phyloP scores from a whole-genome alignment of 106 monocot genomes.

The Platanthera zijinensis region DNA sequence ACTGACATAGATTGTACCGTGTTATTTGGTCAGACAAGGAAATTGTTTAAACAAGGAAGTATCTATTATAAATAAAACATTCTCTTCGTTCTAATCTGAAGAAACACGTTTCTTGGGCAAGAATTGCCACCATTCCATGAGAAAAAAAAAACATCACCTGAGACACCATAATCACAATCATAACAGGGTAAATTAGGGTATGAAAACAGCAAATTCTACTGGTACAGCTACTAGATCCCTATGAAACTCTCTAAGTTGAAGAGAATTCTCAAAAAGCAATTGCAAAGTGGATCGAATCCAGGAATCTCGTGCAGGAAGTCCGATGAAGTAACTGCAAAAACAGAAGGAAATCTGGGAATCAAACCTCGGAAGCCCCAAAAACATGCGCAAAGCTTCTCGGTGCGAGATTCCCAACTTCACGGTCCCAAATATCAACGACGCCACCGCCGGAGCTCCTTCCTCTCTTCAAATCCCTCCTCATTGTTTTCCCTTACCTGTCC shows the following conservation, averaged over 20 bases:
- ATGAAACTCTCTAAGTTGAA: not conserved
- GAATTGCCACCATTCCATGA: not conserved
- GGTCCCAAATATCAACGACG: conserved; percentile 28
- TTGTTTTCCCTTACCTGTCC: not conserved
- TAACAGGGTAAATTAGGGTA: not conserved
- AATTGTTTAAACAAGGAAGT: not conserved
- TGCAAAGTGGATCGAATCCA: not conserved
- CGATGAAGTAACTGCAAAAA: not conserved
- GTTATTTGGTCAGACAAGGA: not conserved
- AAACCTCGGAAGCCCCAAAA: conserved; percentile 56
- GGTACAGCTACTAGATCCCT: not conserved
- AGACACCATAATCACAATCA: not conserved
- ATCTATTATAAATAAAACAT: not conserved
- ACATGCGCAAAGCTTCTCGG: conserved; percentile 42
- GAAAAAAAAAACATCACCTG: conserved; percentile 3
- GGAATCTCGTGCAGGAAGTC: not conserved
- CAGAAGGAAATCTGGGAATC: not conserved
- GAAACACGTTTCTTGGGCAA: not conserved
- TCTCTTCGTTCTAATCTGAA: not conserved
- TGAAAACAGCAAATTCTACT: not conserved
- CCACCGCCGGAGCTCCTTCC: conserved; percentile 7
- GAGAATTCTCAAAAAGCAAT: not conserved
- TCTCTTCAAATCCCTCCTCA: conserved; percentile 17
- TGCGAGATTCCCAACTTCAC: conserved; percentile 43
- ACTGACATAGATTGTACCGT: not conserved